Evolutionary conservation across 2,329 filamentous ascomycete genomes (phyloP).

Genomic region (Verticillium albo-atrum): DNA sequence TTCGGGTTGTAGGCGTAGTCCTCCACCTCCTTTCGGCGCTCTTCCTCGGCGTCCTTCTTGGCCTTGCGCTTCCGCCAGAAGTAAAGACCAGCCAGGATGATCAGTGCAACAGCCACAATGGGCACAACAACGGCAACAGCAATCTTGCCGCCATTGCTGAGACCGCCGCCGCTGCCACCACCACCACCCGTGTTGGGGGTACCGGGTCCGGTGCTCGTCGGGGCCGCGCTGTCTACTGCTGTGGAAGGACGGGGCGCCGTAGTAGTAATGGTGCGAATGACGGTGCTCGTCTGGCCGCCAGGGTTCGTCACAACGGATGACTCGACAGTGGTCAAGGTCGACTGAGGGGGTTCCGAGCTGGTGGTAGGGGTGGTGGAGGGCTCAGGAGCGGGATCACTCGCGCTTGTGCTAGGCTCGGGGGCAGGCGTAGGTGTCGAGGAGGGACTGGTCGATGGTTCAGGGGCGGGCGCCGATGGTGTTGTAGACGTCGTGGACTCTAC

Average conservation of each 20-base stretch:
- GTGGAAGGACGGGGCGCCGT: conserved; percentile 3
- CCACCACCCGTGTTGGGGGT: conserved; percentile 19
- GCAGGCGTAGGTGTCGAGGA: conserved; percentile 8
- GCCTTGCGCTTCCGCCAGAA: conserved; percentile 88
- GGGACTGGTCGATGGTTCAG: conserved; percentile 11
- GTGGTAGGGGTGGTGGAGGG: not conserved
- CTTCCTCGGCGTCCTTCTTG: conserved; percentile 78
- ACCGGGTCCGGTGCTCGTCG: conserved; percentile 22
- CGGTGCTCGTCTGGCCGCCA: conserved; percentile 15
- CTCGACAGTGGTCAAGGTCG: not conserved
- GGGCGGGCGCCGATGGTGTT: conserved; percentile 9
- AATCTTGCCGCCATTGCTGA: conserved; percentile 66
- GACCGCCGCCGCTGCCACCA: conserved; percentile 35
- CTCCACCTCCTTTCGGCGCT: conserved; percentile 91
- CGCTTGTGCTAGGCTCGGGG: conserved; percentile 6
- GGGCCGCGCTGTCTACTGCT: conserved; percentile 14
- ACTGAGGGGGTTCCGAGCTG: not conserved
- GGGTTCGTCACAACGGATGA: not conserved
- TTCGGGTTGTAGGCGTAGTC: conserved; percentile 99
- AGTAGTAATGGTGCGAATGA: conserved; percentile 17
- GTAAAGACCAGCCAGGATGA: conserved; percentile 72
- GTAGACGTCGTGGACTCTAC: conserved; percentile 8
- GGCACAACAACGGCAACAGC: conserved; percentile 93
- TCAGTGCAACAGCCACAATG: conserved; percentile 78
- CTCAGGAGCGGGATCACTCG: conserved; percentile 4